These are phyloP conservation scores for Syzygium jambos DNA, from an alignment of 345 rosid species.

Conservation along the genomic window DNA sequence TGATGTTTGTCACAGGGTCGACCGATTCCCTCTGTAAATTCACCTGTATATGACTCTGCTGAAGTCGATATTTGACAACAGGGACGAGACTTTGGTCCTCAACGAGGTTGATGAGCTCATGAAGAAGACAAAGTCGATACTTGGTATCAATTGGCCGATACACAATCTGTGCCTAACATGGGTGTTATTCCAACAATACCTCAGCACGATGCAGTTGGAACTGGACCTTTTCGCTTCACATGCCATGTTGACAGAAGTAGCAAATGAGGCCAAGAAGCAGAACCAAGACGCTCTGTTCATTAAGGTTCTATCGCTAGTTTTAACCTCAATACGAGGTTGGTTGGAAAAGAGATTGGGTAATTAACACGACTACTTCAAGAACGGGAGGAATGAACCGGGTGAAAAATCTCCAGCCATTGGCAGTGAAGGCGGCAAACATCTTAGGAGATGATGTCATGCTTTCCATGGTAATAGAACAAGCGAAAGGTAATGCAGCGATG, in stretches of 20 bases:
- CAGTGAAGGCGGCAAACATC: slow-evolving; percentile 50
- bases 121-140: slow-evolving; percentile 79
- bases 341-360: slow-evolving; percentile 60
- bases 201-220: slow-evolving; percentile 42
- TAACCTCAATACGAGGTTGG: slow-evolving; percentile 72
- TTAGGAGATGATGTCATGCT: slow-evolving; percentile 53
- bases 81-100: slow-evolving; percentile 62
- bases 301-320: slow-evolving; percentile 45
- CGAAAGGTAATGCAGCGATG: slow-evolving; percentile 32
- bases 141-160: slow-evolving; percentile 52
- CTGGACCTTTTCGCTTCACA: slow-evolving; percentile 61
- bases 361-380: slow-evolving; percentile 67
- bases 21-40: slow-evolving; percentile 75
- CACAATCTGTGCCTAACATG: slow-evolving; percentile 72
- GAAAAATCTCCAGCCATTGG: slow-evolving; percentile 66
- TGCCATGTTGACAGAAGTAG: slow-evolving; percentile 56
- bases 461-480: slow-evolving; percentile 18
- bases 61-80: slow-evolving; percentile 52
- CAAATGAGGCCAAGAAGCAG: slow-evolving; percentile 55
- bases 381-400: slow-evolving; percentile 38
- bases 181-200: slow-evolving; percentile 80
- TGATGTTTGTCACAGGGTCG: slow-evolving; percentile 85
- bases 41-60: slow-evolving; percentile 60
- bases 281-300: slow-evolving; percentile 53
- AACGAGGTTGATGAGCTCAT: slow-evolving; percentile 81